Percentiles rank a stretch among this genome's conserved stretches.
Evolutionary conservation across 1,284 basidiomycete species (phyloP).

Genomic region (Pseudozyma tsukubaensis): DNA sequence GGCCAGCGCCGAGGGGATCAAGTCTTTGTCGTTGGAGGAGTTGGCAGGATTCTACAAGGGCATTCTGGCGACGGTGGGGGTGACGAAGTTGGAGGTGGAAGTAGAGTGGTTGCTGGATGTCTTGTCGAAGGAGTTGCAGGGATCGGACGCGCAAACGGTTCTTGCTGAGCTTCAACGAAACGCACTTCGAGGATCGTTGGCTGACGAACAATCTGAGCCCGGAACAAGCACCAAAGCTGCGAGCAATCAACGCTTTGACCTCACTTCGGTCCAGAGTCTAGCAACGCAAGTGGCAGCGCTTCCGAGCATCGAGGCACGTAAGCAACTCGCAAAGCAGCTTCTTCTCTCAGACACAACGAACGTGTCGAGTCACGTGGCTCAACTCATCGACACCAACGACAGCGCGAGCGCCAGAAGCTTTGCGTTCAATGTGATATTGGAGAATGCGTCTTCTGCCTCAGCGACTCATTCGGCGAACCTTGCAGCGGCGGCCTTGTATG

Average conservation of each 20-base stretch:
- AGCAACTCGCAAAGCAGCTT: constrained; percentile 8
- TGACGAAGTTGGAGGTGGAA: background rate
- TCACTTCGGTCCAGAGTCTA: constrained; percentile 10
- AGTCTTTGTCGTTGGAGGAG: background rate
- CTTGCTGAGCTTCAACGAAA: constrained; percentile 4
- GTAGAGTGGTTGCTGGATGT: constrained; percentile 4
- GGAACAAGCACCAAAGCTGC: too few species aligned
- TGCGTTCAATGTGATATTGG: constrained; percentile 2
- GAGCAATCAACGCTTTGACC: constrained; percentile 15
- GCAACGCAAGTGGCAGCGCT: constrained; percentile 5
- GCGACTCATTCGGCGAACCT: background rate
- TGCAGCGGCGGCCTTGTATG: constrained; percentile 20
- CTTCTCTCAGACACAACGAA: background rate
- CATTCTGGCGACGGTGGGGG: background rate
- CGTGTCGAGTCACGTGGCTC: background rate
- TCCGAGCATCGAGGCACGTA: background rate
- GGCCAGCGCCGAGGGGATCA: background rate
- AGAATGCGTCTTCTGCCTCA: background rate
- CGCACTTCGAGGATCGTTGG: background rate
- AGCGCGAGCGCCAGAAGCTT: constrained; percentile 10
- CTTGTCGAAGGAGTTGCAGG: background rate
- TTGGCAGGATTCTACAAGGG: constrained; percentile 12
- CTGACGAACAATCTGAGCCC: background rate
- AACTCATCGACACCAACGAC: constrained; percentile 40
- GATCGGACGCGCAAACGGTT: constrained; percentile 15